Evolutionary conservation across 176 grass and related monocot genomes (phyloP).

Genomic region (Oryza nivara): DNA sequence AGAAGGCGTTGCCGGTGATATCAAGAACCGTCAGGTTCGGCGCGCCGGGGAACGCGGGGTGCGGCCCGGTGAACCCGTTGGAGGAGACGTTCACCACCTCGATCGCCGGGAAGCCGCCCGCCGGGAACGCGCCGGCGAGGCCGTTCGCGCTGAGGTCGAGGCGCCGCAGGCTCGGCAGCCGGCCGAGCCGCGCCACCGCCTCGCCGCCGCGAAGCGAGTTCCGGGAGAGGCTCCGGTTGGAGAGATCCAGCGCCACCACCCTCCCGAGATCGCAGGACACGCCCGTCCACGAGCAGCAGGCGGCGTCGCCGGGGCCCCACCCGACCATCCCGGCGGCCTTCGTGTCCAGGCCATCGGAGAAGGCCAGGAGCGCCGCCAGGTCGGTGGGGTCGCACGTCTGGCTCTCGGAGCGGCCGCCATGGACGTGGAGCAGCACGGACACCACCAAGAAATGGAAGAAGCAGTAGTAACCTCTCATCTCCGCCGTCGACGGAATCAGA

Average conservation of each 20-base stretch:
- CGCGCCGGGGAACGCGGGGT: constrained; percentile 55
- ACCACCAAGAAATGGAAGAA: constrained; percentile 31
- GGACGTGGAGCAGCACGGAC: constrained; percentile 37
- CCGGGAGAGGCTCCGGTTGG: constrained; percentile 61
- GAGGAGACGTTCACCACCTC: constrained; percentile 68
- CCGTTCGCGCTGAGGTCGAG: constrained; percentile 82
- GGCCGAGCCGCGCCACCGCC: constrained; percentile 41
- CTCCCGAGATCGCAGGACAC: constrained; percentile 54
- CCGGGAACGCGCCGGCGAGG: constrained; percentile 61
- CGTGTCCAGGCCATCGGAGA: constrained; percentile 52
- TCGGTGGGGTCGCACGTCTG: constrained; percentile 57
- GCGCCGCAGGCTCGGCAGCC: constrained; percentile 44
- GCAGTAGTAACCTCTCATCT: constrained; percentile 59
- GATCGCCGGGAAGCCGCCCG: constrained; percentile 53
- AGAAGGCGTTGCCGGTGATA: constrained; percentile 62
- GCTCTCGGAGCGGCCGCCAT: constrained; percentile 41
- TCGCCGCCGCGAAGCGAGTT: constrained; percentile 56
- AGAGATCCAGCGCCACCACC: constrained; percentile 74
- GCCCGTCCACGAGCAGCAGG: constrained; percentile 80
- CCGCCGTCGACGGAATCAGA: constrained; percentile 41
- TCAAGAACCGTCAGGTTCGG: constrained; percentile 62
- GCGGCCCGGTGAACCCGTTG: constrained; percentile 67
- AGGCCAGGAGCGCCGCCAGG: constrained; percentile 52
- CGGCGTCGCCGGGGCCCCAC: constrained; percentile 48
- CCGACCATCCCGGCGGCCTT: constrained; percentile 40